These are phyloP conservation scores for Hsuehochloa calcarea DNA, from an alignment of 176 grass and related monocot species.

Conservation along the genomic window DNA sequence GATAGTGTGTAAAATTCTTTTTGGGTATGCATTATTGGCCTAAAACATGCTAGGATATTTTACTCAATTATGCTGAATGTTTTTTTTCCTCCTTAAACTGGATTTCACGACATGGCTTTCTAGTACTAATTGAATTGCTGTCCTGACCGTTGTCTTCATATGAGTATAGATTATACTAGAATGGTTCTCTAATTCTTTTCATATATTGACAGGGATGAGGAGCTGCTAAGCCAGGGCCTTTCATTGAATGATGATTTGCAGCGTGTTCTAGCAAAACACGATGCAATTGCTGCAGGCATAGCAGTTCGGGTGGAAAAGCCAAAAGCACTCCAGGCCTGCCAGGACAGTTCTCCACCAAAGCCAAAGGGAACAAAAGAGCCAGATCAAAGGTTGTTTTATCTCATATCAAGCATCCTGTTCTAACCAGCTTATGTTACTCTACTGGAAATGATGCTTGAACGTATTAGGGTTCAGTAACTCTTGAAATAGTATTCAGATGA, in stretches of 20 bases:
- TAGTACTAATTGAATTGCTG: slow-evolving; percentile 11
- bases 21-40: neutral
- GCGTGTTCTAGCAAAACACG: slow-evolving; percentile 80
- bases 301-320: slow-evolving; percentile 56
- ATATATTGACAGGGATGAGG: slow-evolving; percentile 67
- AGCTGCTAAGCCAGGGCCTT: slow-evolving; percentile 77
- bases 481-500: neutral
- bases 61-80: neutral
- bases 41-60: neutral
- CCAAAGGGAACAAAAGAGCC: slow-evolving; percentile 33
- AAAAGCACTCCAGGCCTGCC: slow-evolving; percentile 41
- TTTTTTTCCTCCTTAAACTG: neutral
- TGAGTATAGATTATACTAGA: neutral
- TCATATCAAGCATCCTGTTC: slow-evolving; percentile 10
- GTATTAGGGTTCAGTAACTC: neutral
- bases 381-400: slow-evolving; percentile 49
- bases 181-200: slow-evolving; percentile 31
- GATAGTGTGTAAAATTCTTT: neutral
- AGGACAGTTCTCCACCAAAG: slow-evolving; percentile 36
- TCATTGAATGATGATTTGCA: slow-evolving; percentile 95
- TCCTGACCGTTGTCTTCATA: neutral
- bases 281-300: slow-evolving; percentile 86
- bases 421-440: slow-evolving; percentile 13
- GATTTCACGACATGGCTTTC: neutral
- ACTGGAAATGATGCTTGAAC: neutral